phyloP scores from a whole-genome alignment of 1,139 yeast genomes.

The Lipomyces yarrowii region DNA sequence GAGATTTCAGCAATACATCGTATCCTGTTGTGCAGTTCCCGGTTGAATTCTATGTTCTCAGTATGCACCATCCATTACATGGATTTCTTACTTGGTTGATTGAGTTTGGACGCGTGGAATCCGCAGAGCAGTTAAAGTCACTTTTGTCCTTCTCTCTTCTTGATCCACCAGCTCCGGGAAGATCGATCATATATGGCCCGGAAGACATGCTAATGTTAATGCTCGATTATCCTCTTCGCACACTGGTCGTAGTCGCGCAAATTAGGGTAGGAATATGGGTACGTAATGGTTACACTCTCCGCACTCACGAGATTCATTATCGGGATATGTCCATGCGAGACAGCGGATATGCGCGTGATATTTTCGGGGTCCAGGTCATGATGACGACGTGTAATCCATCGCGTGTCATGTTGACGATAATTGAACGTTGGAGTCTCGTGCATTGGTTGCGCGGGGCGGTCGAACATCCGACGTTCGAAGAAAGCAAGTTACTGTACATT shows the following conservation, averaged over 20 bases:
- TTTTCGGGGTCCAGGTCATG: constrained; percentile 61
- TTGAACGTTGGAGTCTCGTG: constrained; percentile 67
- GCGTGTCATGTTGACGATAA: constrained; percentile 58
- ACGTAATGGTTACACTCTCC: constrained; percentile 77
- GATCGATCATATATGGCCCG: constrained; percentile 14
- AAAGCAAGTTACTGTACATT: constrained; percentile 54
- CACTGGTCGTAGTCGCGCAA: constrained; percentile 73
- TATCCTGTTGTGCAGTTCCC: constrained; percentile 44
- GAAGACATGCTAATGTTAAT: constrained; percentile 41
- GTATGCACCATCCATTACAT: constrained; percentile 81
- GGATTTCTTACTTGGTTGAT: constrained; percentile 72
- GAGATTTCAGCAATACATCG: constrained; percentile 31
- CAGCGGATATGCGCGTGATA: constrained; percentile 74
- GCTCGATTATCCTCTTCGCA: constrained; percentile 77
- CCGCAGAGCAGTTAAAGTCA: constrained; percentile 40
- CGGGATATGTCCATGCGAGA: constrained; percentile 82
- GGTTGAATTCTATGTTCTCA: constrained; percentile 55
- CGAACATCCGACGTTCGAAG: constrained; percentile 44
- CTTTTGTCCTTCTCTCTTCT: constrained; percentile 32
- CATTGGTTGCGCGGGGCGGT: constrained; percentile 46
- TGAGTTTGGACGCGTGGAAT: constrained; percentile 50
- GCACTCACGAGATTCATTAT: constrained; percentile 79
- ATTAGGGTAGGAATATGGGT: constrained; percentile 86
- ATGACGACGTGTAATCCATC: constrained; percentile 62
- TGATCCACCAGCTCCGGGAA: constrained; percentile 23